Evolutionary conservation across 306 rosid species (phyloP), one percentile per base, ranked within the genome.

Genomic region (Vigna radiata): DNA sequence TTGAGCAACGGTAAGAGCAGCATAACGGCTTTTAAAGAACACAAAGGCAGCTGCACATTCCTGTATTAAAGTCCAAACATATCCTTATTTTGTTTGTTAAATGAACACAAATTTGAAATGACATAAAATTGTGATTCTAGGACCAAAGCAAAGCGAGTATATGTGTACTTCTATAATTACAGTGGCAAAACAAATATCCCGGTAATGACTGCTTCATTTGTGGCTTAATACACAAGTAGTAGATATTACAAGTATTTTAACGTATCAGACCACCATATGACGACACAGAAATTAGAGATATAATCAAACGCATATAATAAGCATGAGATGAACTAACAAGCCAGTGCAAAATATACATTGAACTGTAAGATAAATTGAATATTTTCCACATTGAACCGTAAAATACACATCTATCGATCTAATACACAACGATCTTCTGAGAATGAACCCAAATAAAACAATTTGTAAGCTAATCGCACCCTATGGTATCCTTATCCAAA

Each of bases 31-130:
- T 87, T 88, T 95, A 89, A 95, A 95, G 86, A 92, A 95, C 72
- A 95, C 98, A 50, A 95, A 92, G 66, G 99, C 98, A 64, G 99
- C 88, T 47, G 96, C 91, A 33, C 94, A 88, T 71, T 89, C 98
- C 99, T 95, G 88, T 76, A 78, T 75, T 66, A 49, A 68, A 77
- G 58, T 60, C 72, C 29, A 46, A 59, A 47, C 27, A 13, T 17
- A 77, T 69, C 52, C 15, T 48, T 43, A 39, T 39, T 65, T 10
- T 63, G 10, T 37, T 39, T 65, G 19, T 65, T 37, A 65, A 18
- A 41, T 65, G 33, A 65, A 9, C 52, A 65, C 6, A 81, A 23
- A 13, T 8, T 29, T 36, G 63, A 68, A 55, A 55, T 18, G 77
- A 65, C 72, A 53, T 44, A 61, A 52, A 29, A 6, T 50, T 19